These are phyloP conservation scores for Fusarium proliferatum DNA, from an alignment of 2,329 filamentous ascomycete species.

Conservation along the genomic window DNA sequence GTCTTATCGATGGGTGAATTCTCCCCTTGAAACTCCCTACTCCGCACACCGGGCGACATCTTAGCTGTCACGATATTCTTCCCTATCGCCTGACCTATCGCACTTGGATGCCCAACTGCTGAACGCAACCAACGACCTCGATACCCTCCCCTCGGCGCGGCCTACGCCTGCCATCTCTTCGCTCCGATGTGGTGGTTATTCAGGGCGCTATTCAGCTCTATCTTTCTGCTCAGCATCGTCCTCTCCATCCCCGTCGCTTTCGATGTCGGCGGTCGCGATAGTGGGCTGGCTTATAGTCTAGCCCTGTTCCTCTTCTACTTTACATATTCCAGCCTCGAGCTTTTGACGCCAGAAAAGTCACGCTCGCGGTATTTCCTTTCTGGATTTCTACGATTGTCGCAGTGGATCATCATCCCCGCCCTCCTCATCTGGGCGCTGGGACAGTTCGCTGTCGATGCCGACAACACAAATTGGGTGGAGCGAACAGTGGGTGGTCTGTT, in stretches of 20 bases:
- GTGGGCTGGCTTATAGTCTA: constrained; percentile 92
- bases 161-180: constrained; percentile 45
- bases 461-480: constrained; percentile 81
- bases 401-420: constrained; percentile 87
- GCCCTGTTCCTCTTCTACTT: constrained; percentile 92
- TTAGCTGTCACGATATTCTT: constrained; percentile 18
- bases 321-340: constrained; percentile 81
- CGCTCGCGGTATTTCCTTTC: constrained; percentile 78
- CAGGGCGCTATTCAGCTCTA: constrained; percentile 79
- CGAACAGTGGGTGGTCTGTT: constrained; percentile 77
- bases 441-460: constrained; percentile 93
- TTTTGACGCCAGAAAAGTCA: constrained; percentile 83
- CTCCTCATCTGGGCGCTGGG: constrained; percentile 96
- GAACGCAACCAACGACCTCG: constrained; percentile 22
- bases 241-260: constrained; percentile 97
- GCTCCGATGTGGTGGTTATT: constrained; percentile 83
- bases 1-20: constrained; percentile 36
- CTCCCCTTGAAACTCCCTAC: constrained; percentile 24
- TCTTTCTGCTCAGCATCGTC: constrained; percentile 92
- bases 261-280: constrained; percentile 95
- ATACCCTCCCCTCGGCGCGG: constrained; percentile 43
- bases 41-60: constrained; percentile 23
- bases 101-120: constrained; percentile 34
- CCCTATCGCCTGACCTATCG: constrained; percentile 16
- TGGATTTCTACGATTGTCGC: constrained; percentile 76